Base-by-base conservation (phyloP, 2,329 filamentous ascomycete species). In the Magnaporthiopsis rhizophila region DNA sequence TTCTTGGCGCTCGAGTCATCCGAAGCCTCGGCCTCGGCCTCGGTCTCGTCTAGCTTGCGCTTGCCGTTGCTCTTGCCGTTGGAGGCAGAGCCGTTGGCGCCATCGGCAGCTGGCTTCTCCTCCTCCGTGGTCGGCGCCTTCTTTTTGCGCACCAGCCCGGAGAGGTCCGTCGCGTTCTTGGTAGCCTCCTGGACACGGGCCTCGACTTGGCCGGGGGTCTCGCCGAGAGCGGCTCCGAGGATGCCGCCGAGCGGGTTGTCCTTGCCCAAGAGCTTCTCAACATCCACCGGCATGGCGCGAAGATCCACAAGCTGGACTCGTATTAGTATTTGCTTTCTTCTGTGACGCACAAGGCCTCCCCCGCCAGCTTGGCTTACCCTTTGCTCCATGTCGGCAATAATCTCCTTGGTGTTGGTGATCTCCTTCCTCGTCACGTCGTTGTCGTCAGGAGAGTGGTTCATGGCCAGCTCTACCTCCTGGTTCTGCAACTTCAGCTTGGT, bases 311-410 rank as follows among this genome's bases (percentile, higher is more conserved):
- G 84, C 82, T 89, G 5, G 28, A 68, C 2, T n/a, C 21, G 18
- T 26, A 38, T 62, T 13, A 62, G 60, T 32, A 21, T 26, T 21
- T 18, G 0, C 30, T 4, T 12, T 18, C 45, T 53, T 18, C 7
- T 21, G 32, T 58, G 34, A 64, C 12, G 4, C 36, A 67, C 63
- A 68, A 57, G 62, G 65, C 57, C 62, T 15, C 57, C 3, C 57
- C 12, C 4, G 24, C 21, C 24, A 30, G 28, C 12, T 13, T 12
- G 64, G 76, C 84, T 76, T 78, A 90, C 86, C 68, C 90, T 81
- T 73, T 88, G 84, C 77, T 92, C 87, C 85, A 95, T 91, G 69
- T 95, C 91, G 63, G 83, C 82, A 61, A 94, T 83, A 68, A 95
- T 86, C 66, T 92, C 89, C 76, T 90, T 90, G 68, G 91, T 89